Evolutionary conservation across 371 early-diverging fungal species (phyloP), one percentile per base, ranked within the genome.

Genomic region (Chytridiales sp.): DNA sequence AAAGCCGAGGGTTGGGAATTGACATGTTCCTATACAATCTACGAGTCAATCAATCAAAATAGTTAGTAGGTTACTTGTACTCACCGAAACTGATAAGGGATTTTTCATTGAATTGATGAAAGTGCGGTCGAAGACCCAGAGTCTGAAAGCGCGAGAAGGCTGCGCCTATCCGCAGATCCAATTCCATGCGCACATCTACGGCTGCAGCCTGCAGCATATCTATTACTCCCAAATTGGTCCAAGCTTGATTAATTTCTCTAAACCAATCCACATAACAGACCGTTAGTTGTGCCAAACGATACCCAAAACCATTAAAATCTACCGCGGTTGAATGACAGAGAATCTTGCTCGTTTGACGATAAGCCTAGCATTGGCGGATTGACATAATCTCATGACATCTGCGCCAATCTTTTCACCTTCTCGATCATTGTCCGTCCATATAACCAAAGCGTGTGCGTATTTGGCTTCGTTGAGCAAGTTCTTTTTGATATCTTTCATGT

Each of bases 361-460:
- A 1, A 98, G 75, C 6, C 77, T 50, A 3, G 79, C 74, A 51
- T 95, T 94, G 0, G 68, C 79, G 19, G 50, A 29, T n/a, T 61
- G 67, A 51, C 93, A 92, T 0, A 93, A 70, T 5, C 82, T 70
- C 0, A 76, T 84, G 15, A 97, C 85, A 66, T 99, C 98, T 5
- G 73, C 69, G 11, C 98, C 99, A 67, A 99, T 99, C 47, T 93
- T 89, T 63, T 99, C 99, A 19, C 99, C 99, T 75, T 99, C 99
- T 39, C 97, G 84, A 80, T 99, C 99, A 69, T 99, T 98, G 83
- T 99, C 99, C 0, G 99, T 99, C 99, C 99, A 99, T 31, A 99
- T 96, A 49, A 97, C 87, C 29, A 99, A 69, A 38, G 85, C 70
- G 19, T 89, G 75, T 0, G 87, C 82, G 0, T 64, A 38, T 36